These are phyloP conservation scores for Amanita exitialis DNA, from an alignment of 768 basidiomycete species.

Conservation along the genomic window DNA sequence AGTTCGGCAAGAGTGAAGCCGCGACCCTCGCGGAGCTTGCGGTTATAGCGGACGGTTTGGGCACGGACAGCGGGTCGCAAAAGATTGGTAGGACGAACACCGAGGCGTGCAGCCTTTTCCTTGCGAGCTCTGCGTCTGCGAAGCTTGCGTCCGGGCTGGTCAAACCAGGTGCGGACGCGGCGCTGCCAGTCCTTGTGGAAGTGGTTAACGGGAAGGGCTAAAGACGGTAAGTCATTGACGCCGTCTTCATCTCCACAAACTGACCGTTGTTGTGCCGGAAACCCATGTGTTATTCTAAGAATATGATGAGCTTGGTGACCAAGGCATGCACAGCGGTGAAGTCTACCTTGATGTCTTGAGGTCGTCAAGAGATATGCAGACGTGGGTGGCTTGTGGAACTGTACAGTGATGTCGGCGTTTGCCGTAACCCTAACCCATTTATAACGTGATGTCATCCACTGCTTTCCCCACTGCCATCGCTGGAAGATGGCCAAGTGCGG, in stretches of 20 bases:
- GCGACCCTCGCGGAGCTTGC: constrained; percentile 92
- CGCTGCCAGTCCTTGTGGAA: constrained; percentile 99
- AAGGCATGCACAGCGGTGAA: not conserved
- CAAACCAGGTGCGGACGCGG: constrained; percentile 95
- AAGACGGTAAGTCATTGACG: constrained; percentile 6
- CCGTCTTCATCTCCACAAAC: constrained; percentile 13
- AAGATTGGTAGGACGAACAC: constrained; percentile 83
- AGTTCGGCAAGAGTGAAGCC: constrained; percentile 93
- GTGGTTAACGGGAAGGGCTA: constrained; percentile 88
- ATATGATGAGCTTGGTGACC: not conserved
- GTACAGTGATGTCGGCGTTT: constrained; percentile 25
- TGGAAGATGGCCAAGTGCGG: constrained; percentile 8
- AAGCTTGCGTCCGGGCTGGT: constrained; percentile 97
- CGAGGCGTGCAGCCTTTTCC: constrained; percentile 81
- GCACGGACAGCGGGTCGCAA: constrained; percentile 96
- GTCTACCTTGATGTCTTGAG: constrained; percentile 31
- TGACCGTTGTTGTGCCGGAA: constrained; percentile 73
- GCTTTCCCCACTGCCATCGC: not conserved
- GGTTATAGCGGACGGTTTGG: constrained; percentile 97
- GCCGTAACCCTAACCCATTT: constrained; percentile 26
- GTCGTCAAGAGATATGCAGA: constrained; percentile 24
- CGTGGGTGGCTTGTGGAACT: constrained; percentile 33
- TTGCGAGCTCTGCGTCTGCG: constrained; percentile 89
- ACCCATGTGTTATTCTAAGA: constrained; percentile 55
- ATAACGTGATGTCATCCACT: not conserved